phyloP scores from a whole-genome alignment of 2,329 filamentous ascomycete genomes.

The Trichoderma sp. region DNA sequence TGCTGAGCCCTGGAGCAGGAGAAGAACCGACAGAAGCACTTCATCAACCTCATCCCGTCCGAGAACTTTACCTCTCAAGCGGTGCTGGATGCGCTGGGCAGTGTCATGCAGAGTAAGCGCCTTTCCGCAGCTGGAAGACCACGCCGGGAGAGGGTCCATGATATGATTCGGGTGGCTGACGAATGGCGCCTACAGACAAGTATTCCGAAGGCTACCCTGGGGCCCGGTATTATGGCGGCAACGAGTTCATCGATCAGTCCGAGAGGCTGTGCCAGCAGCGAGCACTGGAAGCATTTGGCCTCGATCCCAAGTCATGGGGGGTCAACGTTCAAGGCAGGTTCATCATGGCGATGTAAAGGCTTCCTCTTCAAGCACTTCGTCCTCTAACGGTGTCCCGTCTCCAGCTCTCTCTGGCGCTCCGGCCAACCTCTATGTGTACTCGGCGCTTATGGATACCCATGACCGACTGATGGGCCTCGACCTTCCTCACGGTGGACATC shows the following conservation, averaged over 20 bases:
- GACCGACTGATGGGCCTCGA: constrained; percentile 97
- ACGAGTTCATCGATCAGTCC: constrained; percentile 91
- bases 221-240: constrained; percentile 93
- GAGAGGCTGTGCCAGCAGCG: constrained; percentile 89
- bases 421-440: constrained; percentile 90
- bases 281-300: constrained; percentile 82
- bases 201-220: constrained; percentile 98
- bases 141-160: no score
- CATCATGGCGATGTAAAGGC: neutral
- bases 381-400: neutral
- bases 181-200: constrained; percentile 65
- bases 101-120: constrained; percentile 87
- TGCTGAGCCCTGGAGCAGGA: constrained; percentile 59
- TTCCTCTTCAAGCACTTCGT: no score
- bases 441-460: constrained; percentile 86
- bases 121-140: neutral
- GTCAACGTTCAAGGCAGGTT: constrained; percentile 87
- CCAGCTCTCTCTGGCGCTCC: constrained; percentile 74
- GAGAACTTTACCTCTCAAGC: constrained; percentile 96
- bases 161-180: constrained; percentile 35
- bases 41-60: constrained; percentile 95
- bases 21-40: constrained; percentile 94
- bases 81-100: constrained; percentile 86
- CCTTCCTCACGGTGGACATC: constrained; percentile 91
- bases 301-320: constrained; percentile 87